A percentile compares a stretch with the other conserved stretches of the same genome.
These are phyloP conservation scores for Arachnomyces sp. DNA, from an alignment of 2,329 filamentous ascomycete species.

Conservation along the genomic window DNA sequence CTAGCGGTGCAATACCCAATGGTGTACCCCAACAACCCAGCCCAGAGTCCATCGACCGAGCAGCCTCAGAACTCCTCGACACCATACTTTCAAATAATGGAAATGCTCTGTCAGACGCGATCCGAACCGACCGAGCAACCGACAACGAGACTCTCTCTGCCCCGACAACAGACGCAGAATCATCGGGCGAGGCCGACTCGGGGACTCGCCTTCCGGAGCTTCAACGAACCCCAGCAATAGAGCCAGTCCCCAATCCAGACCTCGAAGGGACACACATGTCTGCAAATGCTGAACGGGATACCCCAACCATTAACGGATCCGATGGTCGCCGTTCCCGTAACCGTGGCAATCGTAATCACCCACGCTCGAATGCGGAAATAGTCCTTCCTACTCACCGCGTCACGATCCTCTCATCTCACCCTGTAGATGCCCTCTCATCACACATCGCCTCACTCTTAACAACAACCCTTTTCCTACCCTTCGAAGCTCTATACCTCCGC, in stretches of 20 bases:
- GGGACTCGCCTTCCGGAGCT: not conserved
- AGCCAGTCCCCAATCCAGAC: conserved; percentile 4
- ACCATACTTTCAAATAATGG: conserved; percentile 24
- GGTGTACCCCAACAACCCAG: conserved; percentile 8
- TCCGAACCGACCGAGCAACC: conserved; percentile 11
- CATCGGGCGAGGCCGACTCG: too few species aligned
- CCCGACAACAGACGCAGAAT: conserved; percentile 11
- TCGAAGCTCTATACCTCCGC: conserved; percentile 34
- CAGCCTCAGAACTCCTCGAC: conserved; percentile 26
- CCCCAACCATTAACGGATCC: too few species aligned
- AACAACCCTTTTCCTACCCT: conserved; percentile 30
- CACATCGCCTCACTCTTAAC: conserved; percentile 32
- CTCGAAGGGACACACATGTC: conserved; percentile 13
- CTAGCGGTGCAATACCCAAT: conserved; percentile 10
- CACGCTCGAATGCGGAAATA: conserved; percentile 7
- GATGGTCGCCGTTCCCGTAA: too few species aligned
- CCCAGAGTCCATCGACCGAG: conserved; percentile 19
- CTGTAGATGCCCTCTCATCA: conserved; percentile 34
- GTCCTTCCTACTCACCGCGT: conserved; percentile 27
- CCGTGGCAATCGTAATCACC: conserved; percentile 2
- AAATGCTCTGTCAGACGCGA: conserved; percentile 12
- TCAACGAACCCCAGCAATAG: conserved; percentile 7
- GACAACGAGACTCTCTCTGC: conserved; percentile 20
- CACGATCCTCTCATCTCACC: conserved; percentile 35
- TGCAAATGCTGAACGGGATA: too few species aligned